Evolutionary conservation across 495 filamentous ascomycete genomes (phyloP), one percentile per base, ranked within the genome.

Genomic region (Xylaria palmicola): DNA sequence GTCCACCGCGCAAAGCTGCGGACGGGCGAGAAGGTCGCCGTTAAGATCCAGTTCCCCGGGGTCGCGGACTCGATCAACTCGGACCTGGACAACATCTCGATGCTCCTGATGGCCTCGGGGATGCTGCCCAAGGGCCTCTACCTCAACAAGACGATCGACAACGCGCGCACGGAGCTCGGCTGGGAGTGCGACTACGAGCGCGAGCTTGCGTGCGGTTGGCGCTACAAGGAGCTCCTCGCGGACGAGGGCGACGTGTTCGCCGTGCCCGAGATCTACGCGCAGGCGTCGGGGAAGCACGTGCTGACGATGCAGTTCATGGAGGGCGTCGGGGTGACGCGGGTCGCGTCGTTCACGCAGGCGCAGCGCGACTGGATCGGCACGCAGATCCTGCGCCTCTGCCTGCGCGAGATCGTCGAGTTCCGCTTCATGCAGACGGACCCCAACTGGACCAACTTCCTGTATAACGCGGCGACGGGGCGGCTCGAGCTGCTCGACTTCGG

Each of bases 391-490:
- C 90, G 92, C 10, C 84, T 98, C 17, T 97, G 94, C 69, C 83
- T 98, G 36, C 89, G 93, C 49, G 94, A 98, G 73, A 92, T 98
- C 67, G 85, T 83, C 56, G 90, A 97, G 66, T 98, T 97, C 80
- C 84, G 79, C 43, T 98, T 94, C 80, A 98, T 98, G 94, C 94
- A 98, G 76, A 98, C 94, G 26, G 94, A 98, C 75, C 94, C 94
- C 19, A 98, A 98, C 79, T 98, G 95, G 94, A 98, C 95, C n/a
- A 98, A 98, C 71, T 98, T 98, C 78, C 79, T 98, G 27, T 98
- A 90, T 79, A 96, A 98, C 70, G 74, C 83, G 0, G 53, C 75
- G 7, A 86, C 84, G 2, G 76, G 86, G 54, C 88, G 85, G 66
- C 85, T 98, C 6, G 93, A 98, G 74, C 86, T 98, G 10, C 86